Percentiles rank a stretch among this genome's conserved stretches.
phyloP scores from a whole-genome alignment of 306 rosid genomes.

The Arachis stenosperma region DNA sequence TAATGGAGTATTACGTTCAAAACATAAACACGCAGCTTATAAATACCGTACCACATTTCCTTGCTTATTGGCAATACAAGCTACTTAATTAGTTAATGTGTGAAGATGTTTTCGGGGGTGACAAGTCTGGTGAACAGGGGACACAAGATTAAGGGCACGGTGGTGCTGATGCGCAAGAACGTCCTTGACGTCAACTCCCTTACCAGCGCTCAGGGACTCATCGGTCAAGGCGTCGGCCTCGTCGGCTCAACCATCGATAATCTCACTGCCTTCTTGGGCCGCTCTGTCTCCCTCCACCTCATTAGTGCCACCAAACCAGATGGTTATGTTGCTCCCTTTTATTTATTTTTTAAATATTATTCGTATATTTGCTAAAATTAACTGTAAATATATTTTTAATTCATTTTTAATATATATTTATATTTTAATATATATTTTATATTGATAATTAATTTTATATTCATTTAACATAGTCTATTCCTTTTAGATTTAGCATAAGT shows the following conservation, averaged over 20 bases:
- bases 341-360: neutral
- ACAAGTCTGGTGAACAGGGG: constrained; percentile 20
- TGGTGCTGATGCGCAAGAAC: constrained; percentile 47
- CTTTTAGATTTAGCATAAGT: too few species aligned
- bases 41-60: constrained; percentile 14
- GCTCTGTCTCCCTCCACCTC: constrained; percentile 41
- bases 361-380: too few species aligned
- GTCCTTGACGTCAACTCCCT: constrained; percentile 43
- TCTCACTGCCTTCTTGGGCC: constrained; percentile 40
- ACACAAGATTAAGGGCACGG: constrained; percentile 41
- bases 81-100: neutral
- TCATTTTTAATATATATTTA: too few species aligned
- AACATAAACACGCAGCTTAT: constrained; percentile 8
- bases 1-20: neutral
- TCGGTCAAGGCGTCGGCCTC: constrained; percentile 25
- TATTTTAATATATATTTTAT: too few species aligned
- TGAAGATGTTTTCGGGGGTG: constrained; percentile 41
- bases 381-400: too few species aligned
- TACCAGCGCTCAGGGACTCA: constrained; percentile 23
- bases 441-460: too few species aligned
- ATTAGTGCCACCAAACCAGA: constrained; percentile 42
- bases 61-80: too few species aligned
- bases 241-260: constrained; percentile 28
- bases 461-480: too few species aligned
- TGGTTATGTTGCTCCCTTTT: constrained; percentile 8